These are phyloP conservation scores for Backusella circina DNA, from an alignment of 192 early-diverging fungal species.

Conservation along the genomic window DNA sequence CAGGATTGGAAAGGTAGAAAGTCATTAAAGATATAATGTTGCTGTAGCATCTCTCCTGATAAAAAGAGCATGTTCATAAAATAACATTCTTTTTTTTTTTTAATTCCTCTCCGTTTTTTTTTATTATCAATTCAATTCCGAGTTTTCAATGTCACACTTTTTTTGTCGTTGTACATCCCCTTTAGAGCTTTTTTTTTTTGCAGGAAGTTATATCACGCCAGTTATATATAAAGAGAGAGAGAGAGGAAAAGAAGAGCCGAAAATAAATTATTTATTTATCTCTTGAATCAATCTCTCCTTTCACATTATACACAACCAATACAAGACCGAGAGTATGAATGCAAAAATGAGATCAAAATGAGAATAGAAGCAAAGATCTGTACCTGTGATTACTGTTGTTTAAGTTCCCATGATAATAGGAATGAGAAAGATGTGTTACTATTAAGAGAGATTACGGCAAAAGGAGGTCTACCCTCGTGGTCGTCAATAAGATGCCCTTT, in stretches of 20 bases:
- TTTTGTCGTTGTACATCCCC: neutral
- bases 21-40: neutral
- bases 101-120: neutral
- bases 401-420: neutral
- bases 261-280: neutral
- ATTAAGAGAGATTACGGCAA: slow-evolving; percentile 65
- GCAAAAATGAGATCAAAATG: slow-evolving; percentile 59
- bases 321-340: slow-evolving; percentile 45
- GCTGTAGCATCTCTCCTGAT: neutral
- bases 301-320: slow-evolving; percentile 62
- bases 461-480: slow-evolving; percentile 73
- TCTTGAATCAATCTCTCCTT: slow-evolving; percentile 29
- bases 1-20: neutral
- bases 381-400: slow-evolving; percentile 14
- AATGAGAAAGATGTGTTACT: neutral
- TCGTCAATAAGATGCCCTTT: slow-evolving; percentile 69
- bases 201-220: neutral
- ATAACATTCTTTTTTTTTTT: neutral
- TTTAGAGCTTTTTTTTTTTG: neutral
- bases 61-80: neutral
- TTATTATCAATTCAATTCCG: neutral
- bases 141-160: neutral
- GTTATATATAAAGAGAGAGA: neutral
- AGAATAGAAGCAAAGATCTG: slow-evolving; percentile 34
- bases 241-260: neutral